A percentile compares a stretch with the other conserved stretches of the same genome.
These are phyloP conservation scores for Gryganskiella cystojenkinii DNA, from an alignment of 192 early-diverging fungal genomes.

Conservation along the genomic window DNA sequence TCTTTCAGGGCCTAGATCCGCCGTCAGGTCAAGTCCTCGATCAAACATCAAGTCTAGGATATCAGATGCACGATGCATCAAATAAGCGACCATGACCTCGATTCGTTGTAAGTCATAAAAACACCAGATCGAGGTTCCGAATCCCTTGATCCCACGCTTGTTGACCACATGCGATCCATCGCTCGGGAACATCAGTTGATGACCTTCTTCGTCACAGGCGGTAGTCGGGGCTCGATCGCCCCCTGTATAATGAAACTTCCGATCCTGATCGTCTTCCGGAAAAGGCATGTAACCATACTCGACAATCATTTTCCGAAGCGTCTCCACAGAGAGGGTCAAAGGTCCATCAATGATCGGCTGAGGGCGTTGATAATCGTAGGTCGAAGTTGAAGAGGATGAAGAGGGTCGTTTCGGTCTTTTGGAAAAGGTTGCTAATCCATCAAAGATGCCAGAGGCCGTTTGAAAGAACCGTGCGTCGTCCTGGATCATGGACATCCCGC, in stretches of 20 bases:
- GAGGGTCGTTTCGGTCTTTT: conserved; percentile 8
- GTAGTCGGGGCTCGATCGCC: conserved; percentile 16
- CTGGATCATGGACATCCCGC: conserved; percentile 18
- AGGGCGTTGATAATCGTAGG: too few species aligned
- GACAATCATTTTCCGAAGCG: conserved; percentile 7
- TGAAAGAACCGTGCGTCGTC: conserved; percentile 49
- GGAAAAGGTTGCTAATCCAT: conserved; percentile 25
- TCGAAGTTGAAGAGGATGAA: too few species aligned
- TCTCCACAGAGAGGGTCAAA: conserved; percentile 1
- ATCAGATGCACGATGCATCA: conserved; percentile 23
- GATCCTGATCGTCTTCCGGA: conserved; percentile 41
- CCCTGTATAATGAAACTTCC: conserved; percentile 26
- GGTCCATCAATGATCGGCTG: conserved; percentile 29
- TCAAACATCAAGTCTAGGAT: conserved; percentile 35
- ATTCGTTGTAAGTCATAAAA: conserved; percentile 36
- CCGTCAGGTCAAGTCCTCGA: conserved; percentile 20
- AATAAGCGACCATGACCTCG: conserved; percentile 35
- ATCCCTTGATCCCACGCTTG: conserved; percentile 12
- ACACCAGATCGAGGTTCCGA: conserved; percentile 43
- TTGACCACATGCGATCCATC: conserved; percentile 38
- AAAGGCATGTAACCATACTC: conserved; percentile 49
- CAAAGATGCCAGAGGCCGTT: conserved; percentile 37
- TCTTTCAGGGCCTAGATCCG: not conserved
- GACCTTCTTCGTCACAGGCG: too few species aligned
- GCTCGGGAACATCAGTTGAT: conserved; percentile 20